Percentiles rank a stretch among this genome's conserved stretches.
Conservation (phyloP, 164 flowering plant genomes). For the Sextonia rubra region DNA sequence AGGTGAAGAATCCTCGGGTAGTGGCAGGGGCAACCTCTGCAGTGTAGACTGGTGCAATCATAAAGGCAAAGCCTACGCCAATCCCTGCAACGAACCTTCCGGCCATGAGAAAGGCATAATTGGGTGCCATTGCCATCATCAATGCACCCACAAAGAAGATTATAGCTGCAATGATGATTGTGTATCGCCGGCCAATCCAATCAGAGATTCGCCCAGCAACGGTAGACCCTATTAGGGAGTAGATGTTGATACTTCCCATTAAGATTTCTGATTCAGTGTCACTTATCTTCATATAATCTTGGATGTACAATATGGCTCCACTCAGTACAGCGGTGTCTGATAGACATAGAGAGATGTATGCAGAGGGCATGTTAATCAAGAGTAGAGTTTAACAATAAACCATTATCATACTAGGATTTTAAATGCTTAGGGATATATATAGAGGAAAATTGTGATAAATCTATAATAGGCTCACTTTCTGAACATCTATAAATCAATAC, state of each 20-base stretch:
- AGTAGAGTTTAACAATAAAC: not conserved
- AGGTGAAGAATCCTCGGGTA: slow-evolving; percentile 44
- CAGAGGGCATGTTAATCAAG: not conserved
- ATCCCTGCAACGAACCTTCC: slow-evolving; percentile 56
- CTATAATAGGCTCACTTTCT: too few species aligned
- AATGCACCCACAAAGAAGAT: slow-evolving; percentile 47
- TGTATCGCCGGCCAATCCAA: slow-evolving; percentile 3
- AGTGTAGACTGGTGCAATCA: slow-evolving; percentile 52
- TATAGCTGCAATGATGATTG: slow-evolving; percentile 10
- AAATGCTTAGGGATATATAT: too few species aligned
- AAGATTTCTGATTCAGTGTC: slow-evolving; percentile 23
- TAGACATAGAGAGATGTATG: not conserved
- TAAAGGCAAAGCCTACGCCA: slow-evolving; percentile 46
- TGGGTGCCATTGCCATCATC: slow-evolving; percentile 45
- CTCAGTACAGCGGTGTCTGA: slow-evolving; percentile 31
- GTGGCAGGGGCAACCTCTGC: slow-evolving; percentile 49
- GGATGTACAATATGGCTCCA: slow-evolving; percentile 31
- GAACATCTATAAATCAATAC: too few species aligned
- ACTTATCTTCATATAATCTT: slow-evolving; percentile 23
- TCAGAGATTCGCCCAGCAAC: slow-evolving; percentile 19
- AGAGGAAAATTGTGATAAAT: too few species aligned
- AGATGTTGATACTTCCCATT: slow-evolving; percentile 24
- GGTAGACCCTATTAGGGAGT: slow-evolving; percentile 21
- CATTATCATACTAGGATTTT: too few species aligned
- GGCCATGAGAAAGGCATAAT: slow-evolving; percentile 45